These are phyloP conservation scores for Cyberlindnera maclurae DNA, from an alignment of 805 yeast genomes.

Conservation along the genomic window DNA sequence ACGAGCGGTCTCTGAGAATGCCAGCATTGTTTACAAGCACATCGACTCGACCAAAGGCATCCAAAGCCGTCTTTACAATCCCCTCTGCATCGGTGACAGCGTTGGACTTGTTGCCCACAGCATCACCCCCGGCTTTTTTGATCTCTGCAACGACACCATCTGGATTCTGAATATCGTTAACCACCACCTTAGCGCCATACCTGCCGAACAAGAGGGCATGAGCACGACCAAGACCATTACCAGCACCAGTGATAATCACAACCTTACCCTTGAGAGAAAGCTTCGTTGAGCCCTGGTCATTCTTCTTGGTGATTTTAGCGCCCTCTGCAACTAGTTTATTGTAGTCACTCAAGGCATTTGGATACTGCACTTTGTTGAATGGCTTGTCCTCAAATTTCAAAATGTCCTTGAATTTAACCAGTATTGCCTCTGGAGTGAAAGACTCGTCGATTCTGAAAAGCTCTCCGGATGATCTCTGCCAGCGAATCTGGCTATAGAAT, in stretches of 20 bases:
- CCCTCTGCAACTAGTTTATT: conserved; percentile 47
- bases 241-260: conserved; percentile 91
- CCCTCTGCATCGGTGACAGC: conserved; percentile 69
- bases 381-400: conserved; percentile 52
- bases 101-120: conserved; percentile 78
- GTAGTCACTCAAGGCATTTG: conserved; percentile 68
- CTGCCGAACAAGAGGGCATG: conserved; percentile 81
- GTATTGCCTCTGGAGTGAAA: conserved; percentile 81
- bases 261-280: conserved; percentile 75
- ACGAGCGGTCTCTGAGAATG: conserved; percentile 82
- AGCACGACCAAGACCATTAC: conserved; percentile 87
- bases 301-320: conserved; percentile 38
- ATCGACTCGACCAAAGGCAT: conserved; percentile 76
- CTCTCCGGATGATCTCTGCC: conserved; percentile 91
- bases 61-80: conserved; percentile 71
- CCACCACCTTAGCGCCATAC: conserved; percentile 92
- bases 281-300: conserved; percentile 49
- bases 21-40: conserved; percentile 92
- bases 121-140: conserved; percentile 62
- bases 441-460: conserved; percentile 69
- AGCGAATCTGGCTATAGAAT: conserved; percentile 80
- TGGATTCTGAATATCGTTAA: conserved; percentile 83
- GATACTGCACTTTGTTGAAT: conserved; percentile 55
- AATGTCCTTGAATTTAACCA: conserved; percentile 57
- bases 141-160: conserved; percentile 69